Conservation (phyloP, 2,329 filamentous ascomycete species). For the Apiospora koreana region DNA sequence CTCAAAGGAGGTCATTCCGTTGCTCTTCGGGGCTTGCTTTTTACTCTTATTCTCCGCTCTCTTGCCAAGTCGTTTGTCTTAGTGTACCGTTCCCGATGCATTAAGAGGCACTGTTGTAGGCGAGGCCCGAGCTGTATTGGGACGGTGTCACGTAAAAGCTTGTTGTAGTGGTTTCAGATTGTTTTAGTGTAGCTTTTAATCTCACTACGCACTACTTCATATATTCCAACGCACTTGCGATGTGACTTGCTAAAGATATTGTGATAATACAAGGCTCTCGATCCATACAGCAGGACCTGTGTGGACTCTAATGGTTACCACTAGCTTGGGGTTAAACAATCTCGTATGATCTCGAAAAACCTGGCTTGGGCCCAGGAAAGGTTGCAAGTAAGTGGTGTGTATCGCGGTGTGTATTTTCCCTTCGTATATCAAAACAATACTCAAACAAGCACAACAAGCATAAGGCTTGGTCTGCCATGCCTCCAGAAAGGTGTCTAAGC, state of each 20-base stretch:
- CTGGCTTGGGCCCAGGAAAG: not conserved
- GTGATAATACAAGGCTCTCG: too few relatives aligned
- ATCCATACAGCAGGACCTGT: too few relatives aligned
- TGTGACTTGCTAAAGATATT: not conserved
- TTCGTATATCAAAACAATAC: too few relatives aligned
- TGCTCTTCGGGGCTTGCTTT: not conserved
- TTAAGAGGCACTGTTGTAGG: not conserved
- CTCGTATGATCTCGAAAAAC: too few relatives aligned
- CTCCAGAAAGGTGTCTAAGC: not conserved
- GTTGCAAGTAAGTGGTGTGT: too few relatives aligned
- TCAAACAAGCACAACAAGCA: not conserved
- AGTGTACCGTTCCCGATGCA: not conserved
- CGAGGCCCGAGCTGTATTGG: not conserved
- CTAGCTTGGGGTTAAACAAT: too few relatives aligned
- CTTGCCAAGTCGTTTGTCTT: not conserved
- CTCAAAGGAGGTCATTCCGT: not conserved
- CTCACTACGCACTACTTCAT: not conserved
- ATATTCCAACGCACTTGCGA: not conserved
- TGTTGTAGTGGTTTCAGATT: not conserved
- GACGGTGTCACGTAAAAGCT: conserved; percentile 2
- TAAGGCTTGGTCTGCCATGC: too few relatives aligned
- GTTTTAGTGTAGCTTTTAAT: conserved; percentile 1
- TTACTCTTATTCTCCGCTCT: not conserved
- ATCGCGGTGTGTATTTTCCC: too few relatives aligned
- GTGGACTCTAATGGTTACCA: too few relatives aligned